A percentile compares a stretch with the other conserved stretches of the same genome.
Conservation (phyloP, 805 yeast genomes). For the Zygosaccharomyces bisporus region DNA sequence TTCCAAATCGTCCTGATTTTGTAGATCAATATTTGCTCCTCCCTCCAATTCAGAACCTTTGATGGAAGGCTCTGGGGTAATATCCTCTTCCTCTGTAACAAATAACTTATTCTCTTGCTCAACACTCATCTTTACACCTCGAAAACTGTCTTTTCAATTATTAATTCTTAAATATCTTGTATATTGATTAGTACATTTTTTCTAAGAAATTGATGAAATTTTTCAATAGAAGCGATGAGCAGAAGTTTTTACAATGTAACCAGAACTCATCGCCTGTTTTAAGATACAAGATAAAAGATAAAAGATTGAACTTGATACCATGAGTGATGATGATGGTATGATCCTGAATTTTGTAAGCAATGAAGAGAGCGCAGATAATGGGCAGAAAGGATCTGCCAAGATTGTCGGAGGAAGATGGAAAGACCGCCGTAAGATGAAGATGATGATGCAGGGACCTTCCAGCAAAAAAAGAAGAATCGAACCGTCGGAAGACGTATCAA, state of each 20-base stretch:
- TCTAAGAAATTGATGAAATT: slow-evolving; percentile 12
- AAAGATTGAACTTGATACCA: slow-evolving; percentile 3
- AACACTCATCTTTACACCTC: slow-evolving; percentile 17
- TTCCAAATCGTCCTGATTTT: slow-evolving; percentile 26
- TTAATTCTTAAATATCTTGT: slow-evolving; percentile 1
- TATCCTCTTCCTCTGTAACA: slow-evolving; percentile 39
- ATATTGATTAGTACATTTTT: too few relatives aligned
- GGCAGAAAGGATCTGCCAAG: slow-evolving; percentile 33
- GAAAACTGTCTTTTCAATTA: background rate
- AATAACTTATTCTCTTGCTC: slow-evolving; percentile 28
- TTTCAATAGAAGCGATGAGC: slow-evolving; percentile 23
- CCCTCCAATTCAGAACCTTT: slow-evolving; percentile 13
- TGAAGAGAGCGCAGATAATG: slow-evolving; percentile 24
- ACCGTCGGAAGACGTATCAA: background rate
- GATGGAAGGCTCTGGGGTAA: slow-evolving; percentile 12
- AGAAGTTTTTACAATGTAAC: slow-evolving; percentile 10
- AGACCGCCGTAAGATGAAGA: slow-evolving; percentile 64
- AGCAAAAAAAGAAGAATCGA: slow-evolving; percentile 11
- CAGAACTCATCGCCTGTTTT: background rate
- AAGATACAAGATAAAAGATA: background rate
- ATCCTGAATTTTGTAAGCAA: slow-evolving; percentile 64
- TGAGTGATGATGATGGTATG: slow-evolving; percentile 41
- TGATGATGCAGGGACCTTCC: slow-evolving; percentile 43
- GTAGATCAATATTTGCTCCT: slow-evolving; percentile 17
- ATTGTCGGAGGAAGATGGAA: slow-evolving; percentile 78